Base-by-base conservation (phyloP, 495 filamentous ascomycete genomes). In the Staphylotrichum longicolle region DNA sequence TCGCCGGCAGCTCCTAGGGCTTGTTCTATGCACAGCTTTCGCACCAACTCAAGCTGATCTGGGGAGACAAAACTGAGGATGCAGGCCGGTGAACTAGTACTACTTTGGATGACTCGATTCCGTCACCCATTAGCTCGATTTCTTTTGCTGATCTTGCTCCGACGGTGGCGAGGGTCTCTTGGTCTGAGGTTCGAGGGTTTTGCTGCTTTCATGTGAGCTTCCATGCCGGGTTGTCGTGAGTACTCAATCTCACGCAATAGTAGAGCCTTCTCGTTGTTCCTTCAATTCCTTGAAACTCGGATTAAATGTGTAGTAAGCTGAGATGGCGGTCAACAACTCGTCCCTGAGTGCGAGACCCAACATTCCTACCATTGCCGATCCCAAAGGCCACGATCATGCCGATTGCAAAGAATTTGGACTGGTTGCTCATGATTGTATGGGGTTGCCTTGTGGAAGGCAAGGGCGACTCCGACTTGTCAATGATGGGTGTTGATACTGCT, bases 221-320 rank as follows among this genome's bases (percentile, higher is more conserved):
- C 54, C 32, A 42, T 12, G 3, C 11, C 14, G 44, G 37, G 34
- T 6, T n/a, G 10, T 20, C 9, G 10, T 34, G 14, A 44, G 30
- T 2, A 49, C n/a, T 7, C 4, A n/a, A 14, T 10, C 66, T 58
- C 45, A 68, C 63, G 53, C 53, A 5, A 63, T n/a, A 34, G 52
- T 46, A 14, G 57, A 46, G 27, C 60, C 62, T 2, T 75, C 65
- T 47, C 57, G 52, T 37, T 70, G 63, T 7, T 74, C 58, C 30
- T 74, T 73, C 42, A 75, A 58, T 12, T 76, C 75, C 63, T 70
- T 69, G 4, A 82, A 63, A 27, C 62, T 53, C 7, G 79, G 77
- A 14, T 69, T 67, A 60, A 81, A 79, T 4, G 73, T 69, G 61
- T 76, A 80, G 54, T 74, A 72, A 15, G 77, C 80, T 82, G 57